phyloP scores from a whole-genome alignment of 495 filamentous ascomycete species.

The Tuber indicum region DNA sequence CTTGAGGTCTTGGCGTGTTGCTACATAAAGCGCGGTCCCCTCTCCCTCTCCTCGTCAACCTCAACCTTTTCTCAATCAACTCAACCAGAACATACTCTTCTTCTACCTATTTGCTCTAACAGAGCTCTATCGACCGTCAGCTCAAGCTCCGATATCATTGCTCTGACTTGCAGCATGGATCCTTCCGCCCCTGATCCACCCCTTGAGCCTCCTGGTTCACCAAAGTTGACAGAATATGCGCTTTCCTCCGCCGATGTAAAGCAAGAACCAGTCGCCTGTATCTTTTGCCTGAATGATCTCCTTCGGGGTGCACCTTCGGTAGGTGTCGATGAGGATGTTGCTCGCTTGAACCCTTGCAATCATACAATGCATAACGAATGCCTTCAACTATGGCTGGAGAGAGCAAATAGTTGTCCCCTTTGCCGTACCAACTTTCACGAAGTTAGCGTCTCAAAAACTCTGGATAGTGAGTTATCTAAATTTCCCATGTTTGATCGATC shows the following conservation, averaged over 20 bases:
- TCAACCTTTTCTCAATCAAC: neutral
- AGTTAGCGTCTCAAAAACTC: constrained; percentile 69
- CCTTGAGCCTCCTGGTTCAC: constrained; percentile 16
- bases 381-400: constrained; percentile 83
- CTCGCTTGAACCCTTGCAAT: constrained; percentile 55
- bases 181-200: constrained; percentile 10
- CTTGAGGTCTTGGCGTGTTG: constrained; percentile 22
- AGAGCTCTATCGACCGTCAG: neutral
- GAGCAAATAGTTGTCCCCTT: constrained; percentile 96
- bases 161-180: constrained; percentile 18
- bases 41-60: constrained; percentile 26
- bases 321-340: constrained; percentile 31
- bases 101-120: neutral
- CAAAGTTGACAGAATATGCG: constrained; percentile 12
- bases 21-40: constrained; percentile 35
- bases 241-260: constrained; percentile 18
- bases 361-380: constrained; percentile 90
- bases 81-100: neutral
- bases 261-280: constrained; percentile 34
- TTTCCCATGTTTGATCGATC: constrained; percentile 9
- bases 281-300: constrained; percentile 36
- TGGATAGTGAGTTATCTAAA: constrained; percentile 61
- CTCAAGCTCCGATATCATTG: neutral
- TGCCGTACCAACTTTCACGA: constrained; percentile 85
- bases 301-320: constrained; percentile 22